These are phyloP conservation scores for Cutaneotrichosporon spelunceum DNA, from an alignment of 1,284 basidiomycete genomes.

Conservation along the genomic window DNA sequence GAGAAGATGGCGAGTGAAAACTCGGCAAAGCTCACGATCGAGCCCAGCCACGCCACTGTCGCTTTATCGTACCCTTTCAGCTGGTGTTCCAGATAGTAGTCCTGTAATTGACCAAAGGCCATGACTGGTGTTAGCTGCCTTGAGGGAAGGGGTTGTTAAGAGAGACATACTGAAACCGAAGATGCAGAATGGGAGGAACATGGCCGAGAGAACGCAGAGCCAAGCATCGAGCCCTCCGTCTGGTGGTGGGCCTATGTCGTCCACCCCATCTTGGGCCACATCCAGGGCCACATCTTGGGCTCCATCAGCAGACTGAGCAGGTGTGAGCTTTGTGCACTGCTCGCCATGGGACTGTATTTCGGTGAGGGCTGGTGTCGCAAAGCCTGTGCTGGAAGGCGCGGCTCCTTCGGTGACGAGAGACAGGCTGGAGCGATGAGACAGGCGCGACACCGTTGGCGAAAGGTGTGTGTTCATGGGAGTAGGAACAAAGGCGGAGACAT, in stretches of 20 bases:
- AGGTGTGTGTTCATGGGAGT: not conserved
- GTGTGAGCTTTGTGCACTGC: not conserved
- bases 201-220: conserved; percentile 29
- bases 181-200: conserved; percentile 43
- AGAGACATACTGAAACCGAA: conserved; percentile 46
- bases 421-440: not conserved
- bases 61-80: conserved; percentile 36
- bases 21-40: conserved; percentile 34
- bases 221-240: conserved; percentile 23
- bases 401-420: not conserved
- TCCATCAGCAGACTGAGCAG: not conserved
- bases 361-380: not conserved
- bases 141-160: not conserved
- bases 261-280: not conserved
- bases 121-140: conserved; percentile 31
- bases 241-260: conserved; percentile 19
- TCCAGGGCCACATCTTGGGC: too few relatives aligned
- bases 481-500: not conserved
- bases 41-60: conserved; percentile 38
- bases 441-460: not conserved
- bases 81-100: conserved; percentile 43
- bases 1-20: conserved; percentile 36
- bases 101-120: conserved; percentile 41
- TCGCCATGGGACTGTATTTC: not conserved
- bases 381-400: not conserved